Percentiles rank a stretch among this genome's conserved stretches.
Evolutionary conservation across 495 filamentous ascomycete species (phyloP).

Genomic region (Chaetomidium leptoderma): DNA sequence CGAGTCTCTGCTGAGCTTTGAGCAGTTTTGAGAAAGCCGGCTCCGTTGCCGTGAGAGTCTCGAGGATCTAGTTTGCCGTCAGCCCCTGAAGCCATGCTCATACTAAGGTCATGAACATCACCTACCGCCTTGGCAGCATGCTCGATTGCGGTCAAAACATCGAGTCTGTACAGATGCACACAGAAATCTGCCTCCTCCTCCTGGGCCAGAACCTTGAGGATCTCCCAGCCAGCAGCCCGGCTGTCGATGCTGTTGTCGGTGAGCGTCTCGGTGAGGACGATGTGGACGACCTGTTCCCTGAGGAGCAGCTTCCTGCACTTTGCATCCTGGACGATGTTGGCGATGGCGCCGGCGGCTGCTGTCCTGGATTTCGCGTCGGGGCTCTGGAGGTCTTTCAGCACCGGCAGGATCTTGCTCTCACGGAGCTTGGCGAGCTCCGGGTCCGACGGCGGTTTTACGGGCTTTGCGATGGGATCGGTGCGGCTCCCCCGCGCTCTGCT

Average conservation of each 20-base stretch:
- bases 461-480: conserved; percentile 46
- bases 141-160: conserved; percentile 52
- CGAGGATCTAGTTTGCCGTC: conserved; percentile 36
- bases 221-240: conserved; percentile 56
- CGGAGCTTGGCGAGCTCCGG: conserved; percentile 54
- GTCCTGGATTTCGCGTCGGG: conserved; percentile 50
- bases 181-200: conserved; percentile 59
- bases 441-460: conserved; percentile 50
- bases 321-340: conserved; percentile 55
- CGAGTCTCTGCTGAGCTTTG: conserved; percentile 46
- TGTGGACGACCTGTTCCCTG: conserved; percentile 56
- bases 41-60: conserved; percentile 38
- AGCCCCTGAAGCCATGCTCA: conserved; percentile 5
- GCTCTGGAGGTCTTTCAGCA: conserved; percentile 53
- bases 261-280: conserved; percentile 56
- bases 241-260: conserved; percentile 55
- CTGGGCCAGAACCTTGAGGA: conserved; percentile 53
- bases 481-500: conserved; percentile 38
- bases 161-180: conserved; percentile 55
- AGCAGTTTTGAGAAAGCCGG: conserved; percentile 39
- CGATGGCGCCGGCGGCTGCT: conserved; percentile 50
- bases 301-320: conserved; percentile 56
- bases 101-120: background rate
- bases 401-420: conserved; percentile 54
- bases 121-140: conserved; percentile 50